Conservation (phyloP, 2,329 filamentous ascomycete genomes). For the Sporothrix mexicana region DNA sequence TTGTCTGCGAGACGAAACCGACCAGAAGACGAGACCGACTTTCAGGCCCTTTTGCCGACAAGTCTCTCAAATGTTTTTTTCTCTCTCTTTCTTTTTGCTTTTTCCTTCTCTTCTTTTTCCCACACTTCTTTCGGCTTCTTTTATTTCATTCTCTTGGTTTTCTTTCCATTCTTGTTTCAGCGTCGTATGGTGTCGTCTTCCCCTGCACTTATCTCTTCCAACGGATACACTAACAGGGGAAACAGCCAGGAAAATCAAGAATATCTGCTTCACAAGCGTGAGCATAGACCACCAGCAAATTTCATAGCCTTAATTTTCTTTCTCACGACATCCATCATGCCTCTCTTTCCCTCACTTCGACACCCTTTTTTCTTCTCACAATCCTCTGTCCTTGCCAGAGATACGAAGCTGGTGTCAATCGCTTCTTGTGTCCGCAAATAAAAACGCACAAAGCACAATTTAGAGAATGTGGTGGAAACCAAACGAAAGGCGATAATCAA, state of each 20-base stretch:
- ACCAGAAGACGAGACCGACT: background rate
- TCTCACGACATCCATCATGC: background rate
- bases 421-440: background rate
- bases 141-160: background rate
- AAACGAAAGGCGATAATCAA: background rate
- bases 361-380: background rate
- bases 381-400: slow-evolving; percentile 6
- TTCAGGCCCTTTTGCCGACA: background rate
- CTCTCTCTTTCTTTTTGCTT: background rate
- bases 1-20: background rate
- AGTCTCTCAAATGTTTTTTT: background rate
- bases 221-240: background rate
- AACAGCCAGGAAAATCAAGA: background rate
- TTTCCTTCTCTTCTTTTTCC: background rate
- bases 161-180: background rate
- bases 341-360: background rate
- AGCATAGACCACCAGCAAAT: slow-evolving; percentile 27
- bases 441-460: background rate
- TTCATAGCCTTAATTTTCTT: background rate
- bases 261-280: slow-evolving; percentile 4
- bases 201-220: background rate
- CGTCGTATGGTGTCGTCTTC: background rate
- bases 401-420: background rate
- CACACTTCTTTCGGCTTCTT: background rate
- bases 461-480: slow-evolving; percentile 1